phyloP scores from a whole-genome alignment of 2,329 filamentous ascomycete species.

The Aspergillus sp. region DNA sequence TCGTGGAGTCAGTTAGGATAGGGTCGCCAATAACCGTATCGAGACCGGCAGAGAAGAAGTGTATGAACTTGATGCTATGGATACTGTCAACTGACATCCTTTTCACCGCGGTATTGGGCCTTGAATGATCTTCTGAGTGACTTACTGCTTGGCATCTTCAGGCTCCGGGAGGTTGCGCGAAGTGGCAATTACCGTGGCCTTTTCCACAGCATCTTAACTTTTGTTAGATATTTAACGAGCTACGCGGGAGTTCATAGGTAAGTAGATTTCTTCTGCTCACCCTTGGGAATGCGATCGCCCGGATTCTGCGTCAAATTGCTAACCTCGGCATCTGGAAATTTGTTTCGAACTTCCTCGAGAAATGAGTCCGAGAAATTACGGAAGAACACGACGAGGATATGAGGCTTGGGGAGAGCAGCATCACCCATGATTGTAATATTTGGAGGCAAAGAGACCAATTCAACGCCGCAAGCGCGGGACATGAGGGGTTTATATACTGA shows the following conservation, averaged over 20 bases:
- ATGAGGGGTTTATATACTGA: not conserved
- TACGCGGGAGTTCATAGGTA: not conserved
- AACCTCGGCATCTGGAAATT: constrained; percentile 25
- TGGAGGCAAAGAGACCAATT: not conserved
- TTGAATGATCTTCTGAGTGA: not conserved
- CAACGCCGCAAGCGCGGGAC: not conserved
- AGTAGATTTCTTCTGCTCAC: constrained; percentile 12
- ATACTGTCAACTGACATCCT: not conserved
- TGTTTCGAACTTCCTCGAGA: constrained; percentile 17
- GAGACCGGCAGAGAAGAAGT: constrained; percentile 58
- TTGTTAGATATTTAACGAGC: not conserved
- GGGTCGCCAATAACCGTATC: constrained; percentile 56
- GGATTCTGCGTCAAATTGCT: constrained; percentile 15
- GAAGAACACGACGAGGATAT: constrained; percentile 24
- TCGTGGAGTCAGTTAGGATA: constrained; percentile 52
- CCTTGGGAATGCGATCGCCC: constrained; percentile 21
- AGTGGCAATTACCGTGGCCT: constrained; percentile 27
- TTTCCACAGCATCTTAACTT: constrained; percentile 21
- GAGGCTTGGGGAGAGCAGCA: constrained; percentile 17
- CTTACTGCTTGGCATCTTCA: constrained; percentile 30
- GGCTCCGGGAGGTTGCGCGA: constrained; percentile 25
- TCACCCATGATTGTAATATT: constrained; percentile 23
- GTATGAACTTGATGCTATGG: constrained; percentile 49
- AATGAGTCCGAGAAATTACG: constrained; percentile 16
- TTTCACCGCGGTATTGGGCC: not conserved